Percentiles rank a stretch among this genome's conserved stretches.
Evolutionary conservation across 176 grass and related monocot genomes (phyloP).

Genomic region (Phoenix dactylifera): DNA sequence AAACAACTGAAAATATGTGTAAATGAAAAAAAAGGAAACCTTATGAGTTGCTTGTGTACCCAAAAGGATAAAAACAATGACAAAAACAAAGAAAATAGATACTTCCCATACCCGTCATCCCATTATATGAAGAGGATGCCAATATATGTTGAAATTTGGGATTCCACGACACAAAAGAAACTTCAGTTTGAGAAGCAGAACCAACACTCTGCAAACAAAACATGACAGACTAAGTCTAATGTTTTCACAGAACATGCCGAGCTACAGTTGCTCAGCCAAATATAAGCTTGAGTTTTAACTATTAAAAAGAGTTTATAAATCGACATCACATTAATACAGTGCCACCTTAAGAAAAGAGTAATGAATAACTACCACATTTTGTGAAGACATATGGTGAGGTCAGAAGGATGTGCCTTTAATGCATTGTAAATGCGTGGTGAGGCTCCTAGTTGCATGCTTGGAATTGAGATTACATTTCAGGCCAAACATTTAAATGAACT

Average conservation of each 20-base stretch:
- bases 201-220: constrained; percentile 52
- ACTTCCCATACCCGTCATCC: constrained; percentile 56
- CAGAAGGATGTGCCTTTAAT: too few relatives aligned
- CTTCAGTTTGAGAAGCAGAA: constrained; percentile 77
- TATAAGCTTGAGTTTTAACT: background rate
- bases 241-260: background rate
- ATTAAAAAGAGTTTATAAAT: too few relatives aligned
- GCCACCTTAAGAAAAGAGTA: too few relatives aligned
- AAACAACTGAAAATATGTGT: constrained; percentile 58
- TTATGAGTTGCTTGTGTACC: constrained; percentile 21
- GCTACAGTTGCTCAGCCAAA: background rate
- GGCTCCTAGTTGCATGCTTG: too few relatives aligned
- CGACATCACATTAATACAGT: too few relatives aligned
- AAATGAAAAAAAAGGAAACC: background rate
- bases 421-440: too few relatives aligned
- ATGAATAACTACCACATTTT: too few relatives aligned
- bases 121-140: constrained; percentile 83
- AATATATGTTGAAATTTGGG: constrained; percentile 91
- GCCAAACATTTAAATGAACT: too few relatives aligned
- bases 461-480: too few relatives aligned
- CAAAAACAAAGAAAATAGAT: constrained; percentile 1
- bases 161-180: constrained; percentile 93
- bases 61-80: background rate
- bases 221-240: background rate
- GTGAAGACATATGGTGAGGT: too few relatives aligned